Evolutionary conservation across 2,329 filamentous ascomycete genomes (phyloP).

Genomic region (Trichophyton mentagrophytes): DNA sequence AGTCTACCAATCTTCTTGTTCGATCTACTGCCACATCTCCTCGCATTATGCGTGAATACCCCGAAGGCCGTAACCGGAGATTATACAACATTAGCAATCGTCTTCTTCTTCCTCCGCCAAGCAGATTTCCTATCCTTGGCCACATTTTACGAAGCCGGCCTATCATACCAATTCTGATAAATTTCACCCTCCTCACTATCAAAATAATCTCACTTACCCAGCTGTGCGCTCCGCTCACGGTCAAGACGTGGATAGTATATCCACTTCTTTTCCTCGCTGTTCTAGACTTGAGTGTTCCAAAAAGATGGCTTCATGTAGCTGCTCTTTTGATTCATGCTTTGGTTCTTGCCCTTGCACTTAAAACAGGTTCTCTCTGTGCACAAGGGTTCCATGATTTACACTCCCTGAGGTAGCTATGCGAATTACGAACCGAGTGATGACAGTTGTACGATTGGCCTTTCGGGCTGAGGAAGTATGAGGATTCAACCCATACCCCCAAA

Average conservation of each 20-base stretch:
- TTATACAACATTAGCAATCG: constrained; percentile 14
- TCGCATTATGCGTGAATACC: background rate
- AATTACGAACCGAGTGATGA: constrained; percentile 1
- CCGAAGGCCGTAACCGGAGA: background rate
- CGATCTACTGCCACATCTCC: constrained; percentile 1
- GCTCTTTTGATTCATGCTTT: constrained; percentile 38
- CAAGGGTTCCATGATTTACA: background rate
- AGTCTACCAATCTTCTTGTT: background rate
- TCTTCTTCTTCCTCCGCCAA: constrained; percentile 33
- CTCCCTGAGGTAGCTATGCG: background rate
- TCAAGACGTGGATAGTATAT: constrained; percentile 51
- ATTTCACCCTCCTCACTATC: constrained; percentile 44
- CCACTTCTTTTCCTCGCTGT: constrained; percentile 57
- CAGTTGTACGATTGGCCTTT: background rate
- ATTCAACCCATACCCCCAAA: background rate
- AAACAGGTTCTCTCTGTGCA: constrained; percentile 12
- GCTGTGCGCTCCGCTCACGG: constrained; percentile 59
- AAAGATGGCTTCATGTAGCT: constrained; percentile 27
- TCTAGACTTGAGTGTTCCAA: constrained; percentile 42
- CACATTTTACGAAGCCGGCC: constrained; percentile 12
- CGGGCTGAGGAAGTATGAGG: background rate
- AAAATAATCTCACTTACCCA: constrained; percentile 55
- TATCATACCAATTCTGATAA: constrained; percentile 15
- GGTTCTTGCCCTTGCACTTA: constrained; percentile 31
- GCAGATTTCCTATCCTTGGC: constrained; percentile 21